These are phyloP conservation scores for Aspergillus luchuensis DNA, from an alignment of 2,329 filamentous ascomycete genomes.

Conservation along the genomic window DNA sequence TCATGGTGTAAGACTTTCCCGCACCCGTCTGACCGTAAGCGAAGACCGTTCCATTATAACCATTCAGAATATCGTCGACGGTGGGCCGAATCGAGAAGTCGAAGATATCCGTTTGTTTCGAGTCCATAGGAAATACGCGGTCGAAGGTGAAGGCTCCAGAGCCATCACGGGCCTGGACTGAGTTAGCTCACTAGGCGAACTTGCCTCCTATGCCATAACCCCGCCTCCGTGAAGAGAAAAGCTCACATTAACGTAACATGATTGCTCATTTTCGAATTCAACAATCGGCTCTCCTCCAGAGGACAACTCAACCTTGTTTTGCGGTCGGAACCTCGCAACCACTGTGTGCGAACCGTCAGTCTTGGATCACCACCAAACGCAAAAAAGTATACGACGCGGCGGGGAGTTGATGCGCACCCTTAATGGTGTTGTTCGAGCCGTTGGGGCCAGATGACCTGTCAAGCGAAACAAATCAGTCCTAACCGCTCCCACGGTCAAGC, in stretches of 20 bases:
- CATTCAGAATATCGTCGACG: conserved; percentile 96
- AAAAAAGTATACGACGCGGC: neutral
- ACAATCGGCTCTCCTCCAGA: conserved; percentile 93
- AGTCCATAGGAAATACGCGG: conserved; percentile 93
- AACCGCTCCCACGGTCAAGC: conserved; percentile 8
- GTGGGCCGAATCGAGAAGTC: conserved; percentile 96
- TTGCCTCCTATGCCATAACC: neutral
- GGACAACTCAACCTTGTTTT: conserved; percentile 90
- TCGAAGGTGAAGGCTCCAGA: conserved; percentile 93
- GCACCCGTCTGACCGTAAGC: conserved; percentile 98
- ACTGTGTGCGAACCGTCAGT: conserved; percentile 63
- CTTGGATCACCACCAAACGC: neutral
- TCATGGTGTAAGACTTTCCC: conserved; percentile 99
- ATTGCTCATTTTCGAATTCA: conserved; percentile 82
- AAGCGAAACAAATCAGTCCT: conserved; percentile 22
- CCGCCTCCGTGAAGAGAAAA: too few species aligned
- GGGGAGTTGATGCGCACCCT: conserved; percentile 46
- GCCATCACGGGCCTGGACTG: conserved; percentile 73
- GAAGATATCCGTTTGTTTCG: conserved; percentile 89
- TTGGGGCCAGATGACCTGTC: conserved; percentile 34
- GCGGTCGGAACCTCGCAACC: conserved; percentile 94
- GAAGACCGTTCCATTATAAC: conserved; percentile 98
- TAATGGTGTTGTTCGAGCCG: conserved; percentile 55
- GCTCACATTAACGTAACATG: conserved; percentile 77
- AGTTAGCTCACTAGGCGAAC: conserved; percentile 16